Evolutionary conservation across 345 rosid species (phyloP).

Genomic region (Lepidium didymum): DNA sequence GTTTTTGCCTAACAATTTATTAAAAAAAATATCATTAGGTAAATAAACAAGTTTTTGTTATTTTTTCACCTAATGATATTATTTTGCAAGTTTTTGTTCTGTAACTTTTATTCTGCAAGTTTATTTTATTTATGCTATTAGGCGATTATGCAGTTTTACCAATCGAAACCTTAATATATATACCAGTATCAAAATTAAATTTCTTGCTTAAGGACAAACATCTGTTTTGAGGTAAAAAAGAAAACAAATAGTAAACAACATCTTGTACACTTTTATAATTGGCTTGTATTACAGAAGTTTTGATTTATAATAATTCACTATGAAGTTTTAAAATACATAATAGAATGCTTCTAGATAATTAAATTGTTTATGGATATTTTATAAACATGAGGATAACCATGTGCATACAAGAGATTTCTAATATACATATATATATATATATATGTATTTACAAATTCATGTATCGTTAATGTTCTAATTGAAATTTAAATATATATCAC

Average conservation of each 20-base stretch:
- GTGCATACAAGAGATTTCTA: not conserved
- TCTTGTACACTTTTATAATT: too few relatives aligned
- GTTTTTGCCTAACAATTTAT: too few relatives aligned
- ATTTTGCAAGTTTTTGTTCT: too few relatives aligned
- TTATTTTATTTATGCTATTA: too few relatives aligned
- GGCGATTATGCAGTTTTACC: too few relatives aligned
- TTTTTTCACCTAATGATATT: too few relatives aligned
- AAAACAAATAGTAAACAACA: too few relatives aligned
- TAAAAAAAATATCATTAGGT: too few relatives aligned
- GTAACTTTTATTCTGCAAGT: too few relatives aligned
- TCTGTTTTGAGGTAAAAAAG: not conserved
- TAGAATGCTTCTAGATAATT: not conserved
- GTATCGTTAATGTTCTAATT: not conserved
- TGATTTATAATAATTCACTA: not conserved
- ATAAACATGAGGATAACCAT: not conserved
- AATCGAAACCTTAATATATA: too few relatives aligned
- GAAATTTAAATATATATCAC: not conserved
- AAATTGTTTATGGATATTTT: not conserved
- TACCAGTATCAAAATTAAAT: not conserved
- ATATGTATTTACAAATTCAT: not conserved
- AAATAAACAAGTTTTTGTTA: too few relatives aligned
- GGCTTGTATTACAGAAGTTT: not conserved
- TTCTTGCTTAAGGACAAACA: not conserved
- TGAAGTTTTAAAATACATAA: not conserved
- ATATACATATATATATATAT: not conserved